A percentile compares a stretch with the other conserved stretches of the same genome.
Evolutionary conservation across 129 eudicot species (phyloP).

Genomic region (Artemisia tridentata): DNA sequence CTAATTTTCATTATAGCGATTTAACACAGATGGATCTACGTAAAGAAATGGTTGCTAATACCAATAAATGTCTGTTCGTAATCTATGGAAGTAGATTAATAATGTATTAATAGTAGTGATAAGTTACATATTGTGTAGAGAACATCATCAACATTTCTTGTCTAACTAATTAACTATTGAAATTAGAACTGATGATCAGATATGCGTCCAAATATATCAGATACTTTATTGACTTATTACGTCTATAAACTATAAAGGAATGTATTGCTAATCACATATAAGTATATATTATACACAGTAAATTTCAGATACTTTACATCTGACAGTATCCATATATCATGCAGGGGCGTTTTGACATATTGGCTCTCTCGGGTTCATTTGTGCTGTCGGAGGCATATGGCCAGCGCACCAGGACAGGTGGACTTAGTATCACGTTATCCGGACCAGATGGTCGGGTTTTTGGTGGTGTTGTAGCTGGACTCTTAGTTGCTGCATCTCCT

Average conservation of each 20-base stretch:
- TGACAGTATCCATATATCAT: slow-evolving; percentile 15
- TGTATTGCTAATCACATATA: too few species aligned
- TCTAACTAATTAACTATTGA: not conserved
- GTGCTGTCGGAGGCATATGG: slow-evolving; percentile 65
- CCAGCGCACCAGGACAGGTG: slow-evolving; percentile 78
- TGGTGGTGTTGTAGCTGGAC: slow-evolving; percentile 77
- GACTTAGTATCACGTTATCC: slow-evolving; percentile 64
- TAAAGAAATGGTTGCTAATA: too few species aligned
- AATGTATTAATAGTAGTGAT: not conserved
- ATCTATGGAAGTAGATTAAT: not conserved
- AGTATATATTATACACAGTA: too few species aligned
- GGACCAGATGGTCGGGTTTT: slow-evolving; percentile 79
- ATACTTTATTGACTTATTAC: too few species aligned
- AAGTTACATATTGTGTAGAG: not conserved
- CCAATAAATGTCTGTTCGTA: too few species aligned
- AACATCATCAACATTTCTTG: not conserved
- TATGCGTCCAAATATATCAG: too few species aligned
- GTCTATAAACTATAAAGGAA: too few species aligned
- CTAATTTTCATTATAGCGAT: not conserved
- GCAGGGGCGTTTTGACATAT: slow-evolving; percentile 83
- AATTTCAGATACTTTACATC: not conserved
- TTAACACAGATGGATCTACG: not conserved
- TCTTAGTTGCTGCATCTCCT: slow-evolving; percentile 57
- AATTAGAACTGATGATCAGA: not conserved
- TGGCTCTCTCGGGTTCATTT: slow-evolving; percentile 88